Evolutionary conservation across 345 rosid genomes (phyloP), one percentile per base, ranked within the genome.

Genomic region (Euphorbia tirucalli): DNA sequence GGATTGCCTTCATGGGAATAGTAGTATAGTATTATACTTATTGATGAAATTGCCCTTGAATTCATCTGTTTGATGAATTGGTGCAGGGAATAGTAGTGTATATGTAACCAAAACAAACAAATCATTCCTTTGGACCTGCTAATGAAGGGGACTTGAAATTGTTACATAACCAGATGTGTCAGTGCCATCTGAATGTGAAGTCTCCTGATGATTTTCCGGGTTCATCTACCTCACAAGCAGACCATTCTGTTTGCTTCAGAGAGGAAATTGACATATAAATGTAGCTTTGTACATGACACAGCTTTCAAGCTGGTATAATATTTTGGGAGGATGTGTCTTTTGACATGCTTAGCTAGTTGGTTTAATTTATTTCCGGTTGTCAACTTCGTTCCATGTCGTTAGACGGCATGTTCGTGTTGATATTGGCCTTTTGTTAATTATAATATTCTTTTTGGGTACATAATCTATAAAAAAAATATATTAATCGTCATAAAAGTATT

Each of bases 1-100:
- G 97, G 98, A 71, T 60, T 87, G 80, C 92, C 95, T 6, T 59
- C 81, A 31, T 74, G 77, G 65, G 71, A 77, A 0, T 82, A 76
- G 73, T 50, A 73, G 31, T 10, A 11, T 27, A 41, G 37, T 10
- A 11, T 41, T 41, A 10, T 41, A 1, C 13, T 41, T 1, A 41
- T 41, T 5, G 46, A 10, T 6, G 46, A 46, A 41, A 41, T 41
- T 10, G 10, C 46, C 46, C 13, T 2, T 11, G 16, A 46, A 46
- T 8, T 16, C 19, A 46, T 46, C 52, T 1, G 11, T 46, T n/a
- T 13, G 52, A 11, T 46, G 52, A 46, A 46, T 46, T 46, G 16
- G 52, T 13, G 13, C 13, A 2, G 46, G 11, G 52, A 46, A 46
- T 46, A 46, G 18, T 4, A 16, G 52, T 46, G 11, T 16, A 46